Evolutionary conservation across 768 basidiomycete species (phyloP), one percentile per base, ranked within the genome.

Genomic region (Trametes cinnabarina): DNA sequence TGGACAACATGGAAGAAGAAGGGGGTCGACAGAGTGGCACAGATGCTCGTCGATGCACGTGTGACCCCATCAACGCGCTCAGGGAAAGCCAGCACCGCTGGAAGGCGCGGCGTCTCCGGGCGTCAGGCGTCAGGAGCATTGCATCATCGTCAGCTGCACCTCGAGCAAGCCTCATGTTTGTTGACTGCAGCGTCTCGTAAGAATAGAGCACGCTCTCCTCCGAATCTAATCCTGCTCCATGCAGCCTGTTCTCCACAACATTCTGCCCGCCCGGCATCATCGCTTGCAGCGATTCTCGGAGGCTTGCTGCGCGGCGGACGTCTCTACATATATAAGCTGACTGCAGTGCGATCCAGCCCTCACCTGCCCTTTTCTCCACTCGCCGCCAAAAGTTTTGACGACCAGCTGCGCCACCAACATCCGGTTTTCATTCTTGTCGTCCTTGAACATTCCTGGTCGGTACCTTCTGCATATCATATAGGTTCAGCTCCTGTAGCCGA

Each of bases 281-380:
- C 54, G 54, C 52, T 1, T 34, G 20, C 44, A 46, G 37, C 54
- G 54, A 41, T 7, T 30, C 23, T 55, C 54, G 54, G 54, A 47
- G 37, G 11, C 25, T 25, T 47, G 44, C 53, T 47, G 54, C 47
- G 54, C 54, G 30, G 44, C 25, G 44, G 23, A 35, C 37, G 34
- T 26, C 23, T 8, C 30, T 34, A 20, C n/a, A 43, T 48, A 55
- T 55, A 55, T 55, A 55, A 48, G 37, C 4, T 20, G n/a, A 11
- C 12, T 35, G 30, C 9, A 35, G 23, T 47, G 8, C 47, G 34
- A 32, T 17, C 32, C 26, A 22, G 34, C 14, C 32, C 6, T 35
- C 20, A 22, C 19, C 47, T 19, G n/a, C 28, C 46, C 26, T 14
- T 12, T 9, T 19, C 26, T 15, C 7, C 6, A 42, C 41, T 42